Evolutionary conservation across 2,329 filamentous ascomycete species (phyloP).

Genomic region (Colletotrichum graminicola): DNA sequence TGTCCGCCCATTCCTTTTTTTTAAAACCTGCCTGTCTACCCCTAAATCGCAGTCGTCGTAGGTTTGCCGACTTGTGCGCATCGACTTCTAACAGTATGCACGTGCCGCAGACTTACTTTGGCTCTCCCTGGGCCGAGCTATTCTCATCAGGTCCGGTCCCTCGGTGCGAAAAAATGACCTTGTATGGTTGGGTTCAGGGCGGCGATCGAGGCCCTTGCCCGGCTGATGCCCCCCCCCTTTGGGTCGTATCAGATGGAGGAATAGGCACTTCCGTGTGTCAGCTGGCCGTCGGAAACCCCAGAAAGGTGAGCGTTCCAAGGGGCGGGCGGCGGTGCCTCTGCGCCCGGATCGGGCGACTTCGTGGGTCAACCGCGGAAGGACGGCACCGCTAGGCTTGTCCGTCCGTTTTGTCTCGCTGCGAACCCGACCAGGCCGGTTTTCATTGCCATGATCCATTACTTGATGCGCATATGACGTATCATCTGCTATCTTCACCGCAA

Average conservation of each 20-base stretch:
- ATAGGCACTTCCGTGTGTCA: conserved; percentile 28
- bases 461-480: background rate
- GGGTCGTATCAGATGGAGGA: background rate
- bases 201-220: conserved; percentile 2
- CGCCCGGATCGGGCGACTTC: conserved; percentile 37
- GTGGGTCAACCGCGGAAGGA: conserved; percentile 35
- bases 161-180: conserved; percentile 1
- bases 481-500: background rate
- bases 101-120: conserved; percentile 30
- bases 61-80: conserved; percentile 2
- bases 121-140: background rate
- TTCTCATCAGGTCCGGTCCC: conserved; percentile 13
- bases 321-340: conserved; percentile 13
- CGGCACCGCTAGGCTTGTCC: conserved; percentile 35
- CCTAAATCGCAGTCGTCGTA: conserved; percentile 26
- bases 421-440: conserved; percentile 22
- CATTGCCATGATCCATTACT: background rate
- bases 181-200: background rate
- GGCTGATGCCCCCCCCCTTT: background rate
- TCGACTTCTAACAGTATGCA: conserved; percentile 9
- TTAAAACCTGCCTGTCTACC: background rate
- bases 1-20: background rate
- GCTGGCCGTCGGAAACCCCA: conserved; percentile 28
- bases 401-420: conserved; percentile 16
- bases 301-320: conserved; percentile 17